These are phyloP conservation scores for Boletales sp. DNA, from an alignment of 768 basidiomycete genomes.

Conservation along the genomic window DNA sequence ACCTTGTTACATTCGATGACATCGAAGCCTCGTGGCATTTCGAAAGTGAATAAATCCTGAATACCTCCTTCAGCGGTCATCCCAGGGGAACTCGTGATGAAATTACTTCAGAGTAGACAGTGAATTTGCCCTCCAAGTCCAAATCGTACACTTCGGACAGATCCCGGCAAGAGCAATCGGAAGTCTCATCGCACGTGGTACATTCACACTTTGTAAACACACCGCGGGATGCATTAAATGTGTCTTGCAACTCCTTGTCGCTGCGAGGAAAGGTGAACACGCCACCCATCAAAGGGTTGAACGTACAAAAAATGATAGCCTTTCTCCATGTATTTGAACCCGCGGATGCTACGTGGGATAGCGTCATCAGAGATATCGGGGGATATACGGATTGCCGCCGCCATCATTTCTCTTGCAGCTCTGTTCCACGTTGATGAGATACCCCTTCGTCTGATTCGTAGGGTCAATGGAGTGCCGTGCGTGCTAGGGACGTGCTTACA, in stretches of 20 bases:
- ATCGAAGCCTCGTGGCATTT: conserved; percentile 39
- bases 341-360: conserved; percentile 38
- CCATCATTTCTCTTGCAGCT: conserved; percentile 21
- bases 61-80: conserved; percentile 1
- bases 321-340: conserved; percentile 53
- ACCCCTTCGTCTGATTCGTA: conserved; percentile 18
- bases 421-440: conserved; percentile 31
- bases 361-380: conserved; percentile 33
- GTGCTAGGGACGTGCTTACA: conserved; percentile 12
- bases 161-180: conserved; percentile 47
- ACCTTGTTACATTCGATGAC: conserved; percentile 70
- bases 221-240: conserved; percentile 26
- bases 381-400: conserved; percentile 33
- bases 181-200: conserved; percentile 30
- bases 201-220: conserved; percentile 47
- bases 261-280: conserved; percentile 13
- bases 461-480: conserved; percentile 1
- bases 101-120: conserved; percentile 43
- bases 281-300: neutral
- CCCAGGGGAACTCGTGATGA: neutral
- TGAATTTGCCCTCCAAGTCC: conserved; percentile 26
- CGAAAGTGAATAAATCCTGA: conserved; percentile 51
- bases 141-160: conserved; percentile 37
- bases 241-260: conserved; percentile 11
- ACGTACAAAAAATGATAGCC: conserved; percentile 46